These are phyloP conservation scores for Colletotrichum sp. DNA, from an alignment of 2,329 filamentous ascomycete species.

Conservation along the genomic window DNA sequence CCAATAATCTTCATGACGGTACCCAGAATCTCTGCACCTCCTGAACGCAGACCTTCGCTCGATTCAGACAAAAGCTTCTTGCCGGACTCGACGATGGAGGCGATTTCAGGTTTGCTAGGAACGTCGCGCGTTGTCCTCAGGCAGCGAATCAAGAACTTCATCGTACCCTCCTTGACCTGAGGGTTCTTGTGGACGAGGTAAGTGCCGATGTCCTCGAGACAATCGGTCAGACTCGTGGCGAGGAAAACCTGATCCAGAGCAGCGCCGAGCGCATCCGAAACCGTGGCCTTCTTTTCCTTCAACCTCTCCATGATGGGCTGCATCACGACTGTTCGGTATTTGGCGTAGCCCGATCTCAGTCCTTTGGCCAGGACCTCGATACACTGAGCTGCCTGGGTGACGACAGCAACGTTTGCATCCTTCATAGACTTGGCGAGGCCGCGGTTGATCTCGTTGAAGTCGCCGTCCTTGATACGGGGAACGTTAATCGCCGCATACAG, in stretches of 20 bases:
- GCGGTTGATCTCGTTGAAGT: slow-evolving; percentile 83
- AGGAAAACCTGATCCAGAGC: slow-evolving; percentile 76
- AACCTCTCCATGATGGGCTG: slow-evolving; percentile 91
- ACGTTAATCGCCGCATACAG: slow-evolving; percentile 80
- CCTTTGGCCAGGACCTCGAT: slow-evolving; percentile 90
- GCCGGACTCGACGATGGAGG: slow-evolving; percentile 82
- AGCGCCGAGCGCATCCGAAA: slow-evolving; percentile 85
- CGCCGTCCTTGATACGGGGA: slow-evolving; percentile 88
- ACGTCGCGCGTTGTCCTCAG: slow-evolving; percentile 83
- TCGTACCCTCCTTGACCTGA: slow-evolving; percentile 93
- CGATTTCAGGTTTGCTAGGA: slow-evolving; percentile 83
- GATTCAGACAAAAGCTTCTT: slow-evolving; percentile 93
- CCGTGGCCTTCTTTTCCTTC: slow-evolving; percentile 94
- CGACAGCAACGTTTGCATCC: slow-evolving; percentile 95
- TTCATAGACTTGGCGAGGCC: slow-evolving; percentile 97
- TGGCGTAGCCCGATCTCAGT: slow-evolving; percentile 77
- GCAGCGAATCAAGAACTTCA: slow-evolving; percentile 91
- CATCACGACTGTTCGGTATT: slow-evolving; percentile 82
- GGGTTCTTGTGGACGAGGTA: slow-evolving; percentile 95
- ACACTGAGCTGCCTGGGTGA: slow-evolving; percentile 91
- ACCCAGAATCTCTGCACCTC: slow-evolving; percentile 89
- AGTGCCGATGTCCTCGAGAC: slow-evolving; percentile 87
- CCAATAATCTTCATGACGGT: slow-evolving; percentile 99
- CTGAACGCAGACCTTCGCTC: slow-evolving; percentile 82
- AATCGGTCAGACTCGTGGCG: slow-evolving; percentile 78